These are phyloP conservation scores for Dryas integrifolia DNA, from an alignment of 331 rosid species.

Conservation along the genomic window DNA sequence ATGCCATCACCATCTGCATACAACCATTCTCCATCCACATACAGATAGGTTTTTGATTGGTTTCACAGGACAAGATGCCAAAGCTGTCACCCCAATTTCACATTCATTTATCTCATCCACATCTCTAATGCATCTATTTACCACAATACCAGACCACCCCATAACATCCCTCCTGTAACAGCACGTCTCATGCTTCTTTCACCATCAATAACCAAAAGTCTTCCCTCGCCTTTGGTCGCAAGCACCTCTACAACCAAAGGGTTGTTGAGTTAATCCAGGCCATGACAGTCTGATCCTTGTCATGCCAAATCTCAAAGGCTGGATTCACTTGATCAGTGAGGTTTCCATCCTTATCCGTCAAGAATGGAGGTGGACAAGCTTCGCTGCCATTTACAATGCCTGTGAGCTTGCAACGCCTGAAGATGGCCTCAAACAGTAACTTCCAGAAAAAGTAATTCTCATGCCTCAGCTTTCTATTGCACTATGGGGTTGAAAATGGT, in stretches of 20 bases:
- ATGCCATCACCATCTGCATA: constrained; percentile 61
- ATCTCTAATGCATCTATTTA: constrained; percentile 66
- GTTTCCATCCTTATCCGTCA: background rate
- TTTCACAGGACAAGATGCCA: constrained; percentile 50
- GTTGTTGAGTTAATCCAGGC: background rate
- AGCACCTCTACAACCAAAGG: constrained; percentile 29
- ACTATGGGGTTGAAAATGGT: too few relatives aligned
- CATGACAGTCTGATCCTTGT: background rate
- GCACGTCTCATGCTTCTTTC: constrained; percentile 34
- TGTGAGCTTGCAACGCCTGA: background rate
- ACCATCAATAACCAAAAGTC: constrained; percentile 33
- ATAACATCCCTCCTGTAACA: constrained; percentile 34
- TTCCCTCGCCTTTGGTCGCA: constrained; percentile 28
- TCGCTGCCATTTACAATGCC: background rate
- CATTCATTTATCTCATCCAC: constrained; percentile 64
- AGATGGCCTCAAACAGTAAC: background rate
- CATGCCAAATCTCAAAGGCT: background rate
- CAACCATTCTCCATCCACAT: constrained; percentile 25
- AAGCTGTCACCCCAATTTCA: constrained; percentile 57
- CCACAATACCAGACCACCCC: constrained; percentile 62
- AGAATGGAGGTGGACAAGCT: background rate
- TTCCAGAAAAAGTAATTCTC: background rate
- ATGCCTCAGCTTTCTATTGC: background rate
- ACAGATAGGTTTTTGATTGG: constrained; percentile 44
- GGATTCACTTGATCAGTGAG: background rate